Evolutionary conservation across 2,329 filamentous ascomycete species (phyloP), one percentile per base, ranked within the genome.

Genomic region (Elsinoe australis): DNA sequence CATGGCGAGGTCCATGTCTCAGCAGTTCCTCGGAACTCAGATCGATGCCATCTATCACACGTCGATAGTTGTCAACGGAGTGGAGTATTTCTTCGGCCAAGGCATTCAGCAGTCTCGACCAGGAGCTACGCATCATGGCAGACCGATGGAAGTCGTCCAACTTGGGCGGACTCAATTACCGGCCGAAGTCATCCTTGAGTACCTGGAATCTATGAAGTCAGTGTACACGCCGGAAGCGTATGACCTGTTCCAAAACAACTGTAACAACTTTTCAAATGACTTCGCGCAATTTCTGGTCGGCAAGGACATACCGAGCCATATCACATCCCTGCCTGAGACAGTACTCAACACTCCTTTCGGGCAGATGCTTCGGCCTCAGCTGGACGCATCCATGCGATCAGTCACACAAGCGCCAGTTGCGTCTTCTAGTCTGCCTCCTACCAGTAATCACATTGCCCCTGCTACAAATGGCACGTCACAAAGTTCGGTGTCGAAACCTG

Each of bases 241-340:
- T 60, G 87, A 95, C 61, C 70, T 95, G 4, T 95, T 86, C 70
- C 58, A 78, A 21, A 88, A 95, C 66, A 98, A 98, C 63, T 96
- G 90, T 71, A 98, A 96, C 69, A 95, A 95, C 65, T 98, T 96
- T 66, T 87, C 85, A 3, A 90, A 96, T 60, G 88, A 95, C 52
- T 82, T 96, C 55, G 73, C 87, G 53, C 92, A 86, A 65, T 96
- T 96, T 54, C 72, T 96, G 0, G 71, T 95, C 1, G 90, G 92
- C 17, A 85, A 82, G 56, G 85, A 87, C 2, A 96, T 96, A 51
- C 92, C 92, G 0, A 76, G 82, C 1, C 82, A 94, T 58, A 96
- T 98, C 55, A 77, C 79, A 22, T 87, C 83, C 55, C 81, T 96
- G 61, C 90, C 90, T 0, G 76, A 88, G 59, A 84, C 82, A 1